Conservation (phyloP, 2,329 filamentous ascomycete genomes). For the Penicillium sp. region DNA sequence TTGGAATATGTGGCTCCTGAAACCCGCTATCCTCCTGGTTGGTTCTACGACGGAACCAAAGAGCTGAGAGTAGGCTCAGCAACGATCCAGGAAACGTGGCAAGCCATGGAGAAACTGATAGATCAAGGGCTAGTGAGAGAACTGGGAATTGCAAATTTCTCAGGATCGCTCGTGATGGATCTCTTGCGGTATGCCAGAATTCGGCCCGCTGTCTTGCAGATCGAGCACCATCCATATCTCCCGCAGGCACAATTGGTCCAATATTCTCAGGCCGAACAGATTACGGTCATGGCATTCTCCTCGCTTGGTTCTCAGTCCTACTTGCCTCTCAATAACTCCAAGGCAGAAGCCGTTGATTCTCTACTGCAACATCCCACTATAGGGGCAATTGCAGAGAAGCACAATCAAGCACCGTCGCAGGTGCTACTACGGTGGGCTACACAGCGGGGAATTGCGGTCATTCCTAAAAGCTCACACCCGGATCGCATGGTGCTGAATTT, state of each 20-base stretch:
- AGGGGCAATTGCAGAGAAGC: conserved; percentile 68
- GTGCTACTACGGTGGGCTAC: conserved; percentile 86
- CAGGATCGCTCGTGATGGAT: no score
- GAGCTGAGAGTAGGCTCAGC: conserved; percentile 71
- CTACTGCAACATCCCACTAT: conserved; percentile 71
- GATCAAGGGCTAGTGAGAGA: conserved; percentile 69
- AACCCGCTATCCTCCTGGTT: conserved; percentile 80
- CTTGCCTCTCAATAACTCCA: conserved; percentile 69
- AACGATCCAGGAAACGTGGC: conserved; percentile 80
- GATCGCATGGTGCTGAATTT: conserved; percentile 51
- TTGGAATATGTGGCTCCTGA: conserved; percentile 82
- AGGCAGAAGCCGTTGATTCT: no score
- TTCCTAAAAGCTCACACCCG: conserved; percentile 73
- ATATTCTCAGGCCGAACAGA: conserved; percentile 71
- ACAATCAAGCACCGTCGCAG: conserved; percentile 76
- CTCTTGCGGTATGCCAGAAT: conserved; percentile 77
- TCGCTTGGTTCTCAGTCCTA: conserved; percentile 68
- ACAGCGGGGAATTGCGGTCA: conserved; percentile 78
- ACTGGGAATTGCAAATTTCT: conserved; percentile 86
- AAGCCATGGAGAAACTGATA: conserved; percentile 76
- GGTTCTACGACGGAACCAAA: conserved; percentile 68
- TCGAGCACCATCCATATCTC: conserved; percentile 90
- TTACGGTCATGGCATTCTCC: conserved; percentile 80
- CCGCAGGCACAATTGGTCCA: conserved; percentile 74
- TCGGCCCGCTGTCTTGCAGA: conserved; percentile 76